phyloP scores from a whole-genome alignment of 441 rosid genomes.

The Adansonia grandidieri region DNA sequence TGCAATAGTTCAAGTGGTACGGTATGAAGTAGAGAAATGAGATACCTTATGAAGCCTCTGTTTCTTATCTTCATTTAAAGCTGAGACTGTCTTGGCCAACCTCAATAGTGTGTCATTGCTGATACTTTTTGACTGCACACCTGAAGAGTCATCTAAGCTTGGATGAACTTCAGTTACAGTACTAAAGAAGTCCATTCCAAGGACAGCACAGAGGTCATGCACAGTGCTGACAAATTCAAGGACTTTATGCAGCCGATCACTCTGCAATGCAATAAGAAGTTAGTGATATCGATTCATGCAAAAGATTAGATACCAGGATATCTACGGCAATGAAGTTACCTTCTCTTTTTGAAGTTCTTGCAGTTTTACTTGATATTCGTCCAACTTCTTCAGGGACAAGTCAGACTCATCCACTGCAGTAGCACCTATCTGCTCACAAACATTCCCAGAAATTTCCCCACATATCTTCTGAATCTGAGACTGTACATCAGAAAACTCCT shows the following conservation, averaged over 20 bases:
- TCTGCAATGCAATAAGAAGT: constrained; percentile 54
- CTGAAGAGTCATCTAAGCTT: constrained; percentile 77
- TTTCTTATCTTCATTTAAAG: constrained; percentile 84
- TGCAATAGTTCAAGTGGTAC: background rate
- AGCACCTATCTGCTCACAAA: constrained; percentile 41
- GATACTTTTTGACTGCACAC: constrained; percentile 85
- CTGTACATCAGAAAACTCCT: constrained; percentile 82
- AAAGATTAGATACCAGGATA: constrained; percentile 10
- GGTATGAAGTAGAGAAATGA: background rate
- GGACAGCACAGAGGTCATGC: constrained; percentile 93
- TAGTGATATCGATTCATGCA: background rate
- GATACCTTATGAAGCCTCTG: constrained; percentile 86
- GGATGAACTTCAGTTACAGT: constrained; percentile 95
- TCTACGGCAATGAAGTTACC: constrained; percentile 42
- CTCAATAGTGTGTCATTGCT: constrained; percentile 91
- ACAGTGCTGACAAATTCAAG: constrained; percentile 88
- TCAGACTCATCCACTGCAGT: constrained; percentile 88
- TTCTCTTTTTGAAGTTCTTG: constrained; percentile 95
- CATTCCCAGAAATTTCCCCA: constrained; percentile 84
- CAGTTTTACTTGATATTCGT: constrained; percentile 79
- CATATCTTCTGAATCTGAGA: constrained; percentile 89
- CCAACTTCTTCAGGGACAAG: constrained; percentile 75
- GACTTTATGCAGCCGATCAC: constrained; percentile 90
- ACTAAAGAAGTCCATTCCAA: constrained; percentile 87
- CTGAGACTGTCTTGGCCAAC: constrained; percentile 79